A percentile compares a stretch with the other conserved stretches of the same genome.
Evolutionary conservation across 805 yeast species (phyloP).

Genomic region (Metschnikowia aberdeeniae): DNA sequence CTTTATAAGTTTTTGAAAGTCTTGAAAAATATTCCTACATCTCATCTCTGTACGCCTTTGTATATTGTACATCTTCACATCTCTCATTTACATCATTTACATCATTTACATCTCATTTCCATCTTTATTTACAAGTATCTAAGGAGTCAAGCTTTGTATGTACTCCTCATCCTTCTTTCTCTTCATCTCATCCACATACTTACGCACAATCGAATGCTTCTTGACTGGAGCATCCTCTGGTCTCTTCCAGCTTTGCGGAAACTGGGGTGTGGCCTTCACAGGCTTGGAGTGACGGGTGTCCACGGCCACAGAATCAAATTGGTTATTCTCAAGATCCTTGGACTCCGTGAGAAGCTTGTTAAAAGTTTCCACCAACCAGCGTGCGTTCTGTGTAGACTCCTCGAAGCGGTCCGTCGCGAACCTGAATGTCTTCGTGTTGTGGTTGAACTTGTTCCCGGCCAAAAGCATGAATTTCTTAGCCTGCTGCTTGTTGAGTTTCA

Average conservation of each 20-base stretch:
- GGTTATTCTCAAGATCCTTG: conserved; percentile 54
- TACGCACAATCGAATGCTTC: conserved; percentile 32
- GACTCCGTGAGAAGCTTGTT: conserved; percentile 60
- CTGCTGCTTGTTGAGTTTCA: conserved; percentile 49
- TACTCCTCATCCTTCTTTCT: conserved; percentile 30
- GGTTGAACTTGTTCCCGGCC: conserved; percentile 74
- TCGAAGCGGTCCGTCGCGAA: conserved; percentile 62
- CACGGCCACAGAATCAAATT: conserved; percentile 74
- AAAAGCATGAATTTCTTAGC: conserved; percentile 73
- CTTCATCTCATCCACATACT: conserved; percentile 31
- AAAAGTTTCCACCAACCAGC: conserved; percentile 61
- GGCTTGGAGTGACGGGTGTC: conserved; percentile 67
- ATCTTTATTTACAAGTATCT: conserved; percentile 1
- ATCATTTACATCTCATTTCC: background rate
- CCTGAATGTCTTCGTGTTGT: conserved; percentile 52
- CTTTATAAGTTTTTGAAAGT: too few species aligned
- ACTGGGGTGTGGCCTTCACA: conserved; percentile 39
- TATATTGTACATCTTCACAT: too few species aligned
- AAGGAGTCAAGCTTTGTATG: conserved; percentile 19
- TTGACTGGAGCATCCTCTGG: conserved; percentile 63
- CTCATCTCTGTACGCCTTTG: too few species aligned
- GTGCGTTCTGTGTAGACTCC: conserved; percentile 84
- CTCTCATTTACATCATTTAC: background rate
- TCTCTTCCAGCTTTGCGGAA: conserved; percentile 76
- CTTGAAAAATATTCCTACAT: too few species aligned